Conservation (phyloP, 1,284 basidiomycete species). For the Trichosporon ovoides region DNA sequence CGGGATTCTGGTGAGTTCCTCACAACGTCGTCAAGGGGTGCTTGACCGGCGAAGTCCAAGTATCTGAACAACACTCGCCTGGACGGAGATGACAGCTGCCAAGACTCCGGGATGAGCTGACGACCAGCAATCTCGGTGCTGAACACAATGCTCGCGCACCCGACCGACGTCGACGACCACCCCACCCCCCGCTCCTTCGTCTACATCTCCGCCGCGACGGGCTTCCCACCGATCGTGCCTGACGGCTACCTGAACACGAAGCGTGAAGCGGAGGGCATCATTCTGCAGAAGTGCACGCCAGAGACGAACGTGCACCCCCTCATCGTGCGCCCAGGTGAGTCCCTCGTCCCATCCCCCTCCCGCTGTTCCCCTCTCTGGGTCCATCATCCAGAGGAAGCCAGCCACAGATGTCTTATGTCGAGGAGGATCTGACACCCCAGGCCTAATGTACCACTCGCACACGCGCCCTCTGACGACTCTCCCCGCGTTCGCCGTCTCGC, state of each 20-base stretch:
- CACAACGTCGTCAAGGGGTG: too few relatives aligned
- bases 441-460: conserved; percentile 93
- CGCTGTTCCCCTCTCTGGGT: not conserved
- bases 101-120: conserved; percentile 9
- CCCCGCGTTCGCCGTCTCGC: conserved; percentile 74
- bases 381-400: too few relatives aligned
- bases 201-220: conserved; percentile 90
- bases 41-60: too few relatives aligned
- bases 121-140: conserved; percentile 65
- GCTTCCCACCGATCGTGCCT: conserved; percentile 80
- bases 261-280: conserved; percentile 66
- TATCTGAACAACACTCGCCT: too few relatives aligned
- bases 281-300: conserved; percentile 8
- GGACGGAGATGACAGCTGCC: too few relatives aligned
- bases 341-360: not conserved
- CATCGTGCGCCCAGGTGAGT: conserved; percentile 77
- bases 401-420: too few relatives aligned
- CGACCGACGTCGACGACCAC: not conserved
- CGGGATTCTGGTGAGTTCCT: conserved; percentile 77
- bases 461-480: conserved; percentile 80
- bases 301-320: conserved; percentile 52
- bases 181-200: conserved; percentile 60
- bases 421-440: conserved; percentile 54
- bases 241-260: conserved; percentile 82
- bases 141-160: conserved; percentile 58